Evolutionary conservation across 768 basidiomycete genomes (phyloP).

Genomic region (Butyriboletus loyo): DNA sequence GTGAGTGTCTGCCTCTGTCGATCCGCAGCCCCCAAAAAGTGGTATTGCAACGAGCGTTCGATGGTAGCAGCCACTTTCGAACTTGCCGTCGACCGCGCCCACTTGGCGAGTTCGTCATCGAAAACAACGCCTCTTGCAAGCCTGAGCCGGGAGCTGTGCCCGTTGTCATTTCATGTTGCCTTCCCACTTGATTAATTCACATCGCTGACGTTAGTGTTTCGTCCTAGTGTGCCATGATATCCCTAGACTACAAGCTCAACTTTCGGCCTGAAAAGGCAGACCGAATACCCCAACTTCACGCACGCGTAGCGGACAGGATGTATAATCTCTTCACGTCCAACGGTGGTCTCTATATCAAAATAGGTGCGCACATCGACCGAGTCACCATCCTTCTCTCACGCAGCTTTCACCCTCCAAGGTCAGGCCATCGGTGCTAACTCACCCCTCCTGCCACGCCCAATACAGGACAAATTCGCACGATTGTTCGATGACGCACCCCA

Average conservation of each 20-base stretch:
- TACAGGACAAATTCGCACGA: constrained; percentile 77
- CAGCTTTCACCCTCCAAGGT: constrained; percentile 33
- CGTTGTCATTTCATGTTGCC: background rate
- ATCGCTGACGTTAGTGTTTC: constrained; percentile 1
- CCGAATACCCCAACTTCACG: constrained; percentile 75
- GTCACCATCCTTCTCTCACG: background rate
- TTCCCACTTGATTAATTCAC: background rate
- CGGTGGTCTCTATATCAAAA: constrained; percentile 84
- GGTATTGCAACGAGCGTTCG: background rate
- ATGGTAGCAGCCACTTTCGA: background rate
- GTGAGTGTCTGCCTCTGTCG: constrained; percentile 32
- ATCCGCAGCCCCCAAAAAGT: background rate
- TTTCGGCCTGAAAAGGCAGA: constrained; percentile 72
- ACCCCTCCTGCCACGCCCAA: constrained; percentile 76
- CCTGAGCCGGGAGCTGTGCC: background rate
- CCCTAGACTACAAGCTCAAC: constrained; percentile 84
- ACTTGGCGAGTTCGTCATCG: background rate
- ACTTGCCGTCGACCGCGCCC: background rate
- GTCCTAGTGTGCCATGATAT: constrained; percentile 61
- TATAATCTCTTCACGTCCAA: constrained; percentile 76
- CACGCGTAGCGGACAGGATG: constrained; percentile 78
- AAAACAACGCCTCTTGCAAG: background rate
- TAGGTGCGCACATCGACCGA: constrained; percentile 43
- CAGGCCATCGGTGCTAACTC: constrained; percentile 86
- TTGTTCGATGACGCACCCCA: constrained; percentile 90